Evolutionary conservation across 1,284 basidiomycete species (phyloP).

Genomic region (Marasmius tenuissimus): DNA sequence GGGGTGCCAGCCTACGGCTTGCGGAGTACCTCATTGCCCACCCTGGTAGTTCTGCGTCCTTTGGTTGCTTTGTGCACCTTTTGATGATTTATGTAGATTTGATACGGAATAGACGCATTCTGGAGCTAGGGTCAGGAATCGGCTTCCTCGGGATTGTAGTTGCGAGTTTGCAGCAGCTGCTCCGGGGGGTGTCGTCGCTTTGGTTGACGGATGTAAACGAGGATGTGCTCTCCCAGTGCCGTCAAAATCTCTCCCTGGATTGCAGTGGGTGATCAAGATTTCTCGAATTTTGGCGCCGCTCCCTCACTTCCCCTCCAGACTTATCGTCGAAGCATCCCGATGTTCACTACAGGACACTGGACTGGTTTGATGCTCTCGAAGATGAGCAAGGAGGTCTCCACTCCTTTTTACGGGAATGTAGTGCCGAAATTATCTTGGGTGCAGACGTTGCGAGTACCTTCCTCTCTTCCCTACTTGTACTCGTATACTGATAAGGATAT

Average conservation of each 20-base stretch:
- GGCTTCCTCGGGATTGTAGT: slow-evolving; percentile 72
- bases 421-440: slow-evolving; percentile 61
- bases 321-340: slow-evolving; percentile 45
- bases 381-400: slow-evolving; percentile 21
- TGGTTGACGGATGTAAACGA: slow-evolving; percentile 67
- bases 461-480: not conserved
- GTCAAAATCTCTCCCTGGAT: slow-evolving; percentile 52
- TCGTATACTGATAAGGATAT: not conserved
- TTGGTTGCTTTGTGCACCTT: not conserved
- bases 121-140: slow-evolving; percentile 72
- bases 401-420: slow-evolving; percentile 39
- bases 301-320: slow-evolving; percentile 36
- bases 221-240: slow-evolving; percentile 62
- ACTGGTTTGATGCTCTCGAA: slow-evolving; percentile 65
- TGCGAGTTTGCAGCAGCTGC: slow-evolving; percentile 48
- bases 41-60: slow-evolving; percentile 37
- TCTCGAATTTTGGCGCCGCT: not conserved
- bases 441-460: slow-evolving; percentile 60
- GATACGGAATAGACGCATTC: slow-evolving; percentile 44
- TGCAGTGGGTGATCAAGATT: slow-evolving; percentile 54
- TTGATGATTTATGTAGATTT: slow-evolving; percentile 40
- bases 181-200: slow-evolving; percentile 26
- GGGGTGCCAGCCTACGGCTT: slow-evolving; percentile 70
- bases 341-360: slow-evolving; percentile 46
- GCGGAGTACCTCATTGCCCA: slow-evolving; percentile 60